These are phyloP conservation scores for Paraphoma sp. DNA, from an alignment of 2,329 filamentous ascomycete genomes.

Conservation along the genomic window DNA sequence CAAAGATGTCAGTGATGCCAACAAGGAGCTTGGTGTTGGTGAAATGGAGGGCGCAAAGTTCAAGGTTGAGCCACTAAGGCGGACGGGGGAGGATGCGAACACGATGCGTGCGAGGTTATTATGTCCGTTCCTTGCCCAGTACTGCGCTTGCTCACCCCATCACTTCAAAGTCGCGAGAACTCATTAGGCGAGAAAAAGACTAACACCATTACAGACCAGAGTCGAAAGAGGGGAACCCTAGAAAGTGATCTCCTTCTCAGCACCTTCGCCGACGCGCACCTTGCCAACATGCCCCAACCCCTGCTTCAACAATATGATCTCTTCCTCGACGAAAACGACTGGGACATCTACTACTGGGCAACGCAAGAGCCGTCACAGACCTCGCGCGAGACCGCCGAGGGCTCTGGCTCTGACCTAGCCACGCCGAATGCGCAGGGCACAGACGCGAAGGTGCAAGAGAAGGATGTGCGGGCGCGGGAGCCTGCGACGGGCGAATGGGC, in stretches of 20 bases:
- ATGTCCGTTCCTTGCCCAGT: conserved; percentile 57
- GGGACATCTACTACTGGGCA: conserved; percentile 99
- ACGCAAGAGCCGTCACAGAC: conserved; percentile 77
- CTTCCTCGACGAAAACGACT: conserved; percentile 98
- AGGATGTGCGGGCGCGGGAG: conserved; percentile 58
- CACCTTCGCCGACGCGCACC: conserved; percentile 85
- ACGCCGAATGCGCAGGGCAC: conserved; percentile 54
- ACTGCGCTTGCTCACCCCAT: background rate
- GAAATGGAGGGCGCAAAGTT: conserved; percentile 64
- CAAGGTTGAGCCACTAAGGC: conserved; percentile 85
- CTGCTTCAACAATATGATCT: conserved; percentile 86
- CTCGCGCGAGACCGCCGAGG: conserved; percentile 64
- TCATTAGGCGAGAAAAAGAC: background rate
- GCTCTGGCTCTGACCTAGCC: conserved; percentile 54
- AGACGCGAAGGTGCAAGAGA: conserved; percentile 50
- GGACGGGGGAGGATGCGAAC: conserved; percentile 79
- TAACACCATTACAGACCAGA: conserved; percentile 73
- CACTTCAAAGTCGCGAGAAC: background rate
- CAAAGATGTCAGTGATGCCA: conserved; percentile 40
- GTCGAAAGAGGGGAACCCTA: conserved; percentile 92
- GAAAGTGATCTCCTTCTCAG: conserved; percentile 96
- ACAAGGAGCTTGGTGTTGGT: conserved; percentile 35
- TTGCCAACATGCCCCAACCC: conserved; percentile 72
- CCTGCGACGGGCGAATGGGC: conserved; percentile 84
- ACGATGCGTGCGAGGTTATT: conserved; percentile 90